Conservation (phyloP, 2,329 filamentous ascomycete species). For the Aspergillus intermedius region DNA sequence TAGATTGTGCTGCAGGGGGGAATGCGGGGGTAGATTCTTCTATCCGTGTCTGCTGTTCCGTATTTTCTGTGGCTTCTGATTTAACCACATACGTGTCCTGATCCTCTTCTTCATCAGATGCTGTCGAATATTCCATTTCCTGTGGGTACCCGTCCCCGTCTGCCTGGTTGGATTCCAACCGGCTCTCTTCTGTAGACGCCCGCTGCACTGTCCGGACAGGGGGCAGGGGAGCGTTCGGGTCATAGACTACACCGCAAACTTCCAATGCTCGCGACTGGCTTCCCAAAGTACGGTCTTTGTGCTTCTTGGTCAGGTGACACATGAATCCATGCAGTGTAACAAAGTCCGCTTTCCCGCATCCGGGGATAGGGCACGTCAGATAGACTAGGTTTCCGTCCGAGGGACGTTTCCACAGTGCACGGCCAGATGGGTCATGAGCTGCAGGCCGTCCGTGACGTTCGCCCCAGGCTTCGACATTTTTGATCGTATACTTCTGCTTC, state of each 20-base stretch:
- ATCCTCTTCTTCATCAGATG: constrained; percentile 22
- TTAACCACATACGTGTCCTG: constrained; percentile 24
- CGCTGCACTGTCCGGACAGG: constrained; percentile 26
- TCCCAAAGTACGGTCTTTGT: constrained; percentile 35
- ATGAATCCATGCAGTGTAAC: constrained; percentile 38
- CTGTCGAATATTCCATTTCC: constrained; percentile 27
- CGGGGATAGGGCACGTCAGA: constrained; percentile 32
- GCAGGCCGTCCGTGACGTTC: constrained; percentile 36
- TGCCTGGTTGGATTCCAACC: constrained; percentile 21
- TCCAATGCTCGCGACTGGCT: constrained; percentile 37
- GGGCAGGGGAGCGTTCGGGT: constrained; percentile 31
- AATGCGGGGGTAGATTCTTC: constrained; percentile 9
- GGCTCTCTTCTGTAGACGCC: constrained; percentile 31
- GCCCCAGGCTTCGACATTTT: constrained; percentile 37
- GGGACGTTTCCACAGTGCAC: constrained; percentile 35
- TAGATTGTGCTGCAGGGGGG: constrained; percentile 1
- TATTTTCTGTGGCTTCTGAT: constrained; percentile 20
- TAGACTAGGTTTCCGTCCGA: constrained; percentile 35
- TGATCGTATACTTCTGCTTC: constrained; percentile 39
- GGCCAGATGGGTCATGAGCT: constrained; percentile 33
- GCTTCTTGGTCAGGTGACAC: constrained; percentile 38
- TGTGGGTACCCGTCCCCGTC: constrained; percentile 25
- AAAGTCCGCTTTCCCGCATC: constrained; percentile 36
- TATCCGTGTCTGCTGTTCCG: constrained; percentile 11
- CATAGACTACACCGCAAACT: constrained; percentile 32